Conservation (phyloP, 495 filamentous ascomycete species). For the Daldinia caldariorum region DNA sequence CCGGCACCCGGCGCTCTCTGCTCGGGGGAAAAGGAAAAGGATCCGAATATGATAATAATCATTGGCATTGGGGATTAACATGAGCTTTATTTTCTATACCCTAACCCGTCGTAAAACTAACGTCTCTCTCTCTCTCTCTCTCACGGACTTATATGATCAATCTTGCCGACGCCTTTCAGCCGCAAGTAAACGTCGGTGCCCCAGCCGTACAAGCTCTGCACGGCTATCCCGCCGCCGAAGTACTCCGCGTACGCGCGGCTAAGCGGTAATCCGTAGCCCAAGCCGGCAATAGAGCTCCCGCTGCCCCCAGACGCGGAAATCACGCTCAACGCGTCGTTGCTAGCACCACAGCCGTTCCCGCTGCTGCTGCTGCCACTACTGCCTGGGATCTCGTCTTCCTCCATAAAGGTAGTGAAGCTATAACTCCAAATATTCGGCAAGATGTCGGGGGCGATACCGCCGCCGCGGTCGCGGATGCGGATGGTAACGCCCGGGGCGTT, state of each 20-base stretch:
- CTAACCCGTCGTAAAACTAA: slow-evolving; percentile 2
- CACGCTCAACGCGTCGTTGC: slow-evolving; percentile 73
- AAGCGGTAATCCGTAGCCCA: slow-evolving; percentile 92
- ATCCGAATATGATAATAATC: not conserved
- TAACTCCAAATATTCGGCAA: slow-evolving; percentile 93
- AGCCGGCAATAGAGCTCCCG: slow-evolving; percentile 79
- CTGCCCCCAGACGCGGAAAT: slow-evolving; percentile 75
- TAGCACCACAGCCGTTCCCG: slow-evolving; percentile 45
- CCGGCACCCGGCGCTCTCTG: not conserved
- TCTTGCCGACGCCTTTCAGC: slow-evolving; percentile 85
- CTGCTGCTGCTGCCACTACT: not conserved
- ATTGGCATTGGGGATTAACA: no score
- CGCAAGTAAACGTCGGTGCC: slow-evolving; percentile 71
- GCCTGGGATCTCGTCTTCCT: slow-evolving; percentile 56
- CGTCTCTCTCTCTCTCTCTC: no score
- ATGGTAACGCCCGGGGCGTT: slow-evolving; percentile 89
- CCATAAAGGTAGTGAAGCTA: slow-evolving; percentile 91
- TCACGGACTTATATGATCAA: slow-evolving; percentile 43
- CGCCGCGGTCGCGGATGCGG: slow-evolving; percentile 92
- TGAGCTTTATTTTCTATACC: no score
- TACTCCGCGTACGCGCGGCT: slow-evolving; percentile 97
- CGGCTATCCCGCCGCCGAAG: slow-evolving; percentile 93
- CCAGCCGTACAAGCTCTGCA: slow-evolving; percentile 97
- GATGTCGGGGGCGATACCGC: slow-evolving; percentile 85
- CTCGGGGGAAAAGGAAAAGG: not conserved